Evolutionary conservation across 106 monocot species (phyloP).

Genomic region (Apostasia ramifera): DNA sequence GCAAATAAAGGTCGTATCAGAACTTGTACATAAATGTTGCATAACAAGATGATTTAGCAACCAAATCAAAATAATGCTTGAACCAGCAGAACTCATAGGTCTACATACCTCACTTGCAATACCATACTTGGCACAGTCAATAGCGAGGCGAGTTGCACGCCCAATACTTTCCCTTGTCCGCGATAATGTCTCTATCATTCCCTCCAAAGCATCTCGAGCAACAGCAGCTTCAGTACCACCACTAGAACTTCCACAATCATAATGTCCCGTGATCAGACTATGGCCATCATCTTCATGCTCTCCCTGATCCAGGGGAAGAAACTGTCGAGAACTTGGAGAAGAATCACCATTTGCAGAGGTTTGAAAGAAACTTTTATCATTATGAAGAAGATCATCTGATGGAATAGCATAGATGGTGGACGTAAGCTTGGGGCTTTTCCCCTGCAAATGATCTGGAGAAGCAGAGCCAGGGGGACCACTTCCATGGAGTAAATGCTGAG

Average conservation of each 20-base stretch:
- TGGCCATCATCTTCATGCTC: slow-evolving; percentile 35
- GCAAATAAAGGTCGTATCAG: too few relatives aligned
- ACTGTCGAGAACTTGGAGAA: slow-evolving; percentile 14
- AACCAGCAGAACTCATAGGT: background rate
- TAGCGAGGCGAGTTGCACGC: slow-evolving; percentile 87
- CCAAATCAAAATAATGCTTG: too few relatives aligned
- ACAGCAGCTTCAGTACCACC: slow-evolving; percentile 82
- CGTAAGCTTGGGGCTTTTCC: slow-evolving; percentile 47
- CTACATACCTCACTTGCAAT: slow-evolving; percentile 68
- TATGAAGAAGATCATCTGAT: slow-evolving; percentile 27
- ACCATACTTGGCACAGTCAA: slow-evolving; percentile 93
- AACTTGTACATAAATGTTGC: too few relatives aligned
- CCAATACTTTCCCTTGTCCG: slow-evolving; percentile 94
- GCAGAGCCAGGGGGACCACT: slow-evolving; percentile 25
- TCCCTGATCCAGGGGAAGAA: slow-evolving; percentile 18
- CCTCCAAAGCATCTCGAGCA: slow-evolving; percentile 90
- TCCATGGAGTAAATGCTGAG: slow-evolving; percentile 21
- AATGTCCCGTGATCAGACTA: slow-evolving; percentile 31
- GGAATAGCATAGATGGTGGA: slow-evolving; percentile 21
- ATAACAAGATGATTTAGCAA: too few relatives aligned
- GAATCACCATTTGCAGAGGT: slow-evolving; percentile 35
- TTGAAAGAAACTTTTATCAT: slow-evolving; percentile 23
- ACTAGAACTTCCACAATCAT: slow-evolving; percentile 43
- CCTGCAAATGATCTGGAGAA: slow-evolving; percentile 30
- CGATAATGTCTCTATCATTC: slow-evolving; percentile 89